Base-by-base conservation (phyloP, 1,284 basidiomycete genomes). In the Somion occarium region DNA sequence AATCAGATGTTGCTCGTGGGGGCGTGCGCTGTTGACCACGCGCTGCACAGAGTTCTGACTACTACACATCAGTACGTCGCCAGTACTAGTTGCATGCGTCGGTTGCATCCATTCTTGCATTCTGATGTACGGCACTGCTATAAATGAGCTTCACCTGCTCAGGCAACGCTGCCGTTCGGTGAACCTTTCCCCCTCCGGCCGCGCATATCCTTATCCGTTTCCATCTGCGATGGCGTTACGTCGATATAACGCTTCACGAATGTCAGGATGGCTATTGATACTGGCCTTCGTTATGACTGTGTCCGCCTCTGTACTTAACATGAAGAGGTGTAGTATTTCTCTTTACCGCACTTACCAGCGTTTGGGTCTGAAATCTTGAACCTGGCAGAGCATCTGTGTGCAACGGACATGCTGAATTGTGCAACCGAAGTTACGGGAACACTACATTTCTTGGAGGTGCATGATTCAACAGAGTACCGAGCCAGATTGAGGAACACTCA, bases 341-440 rank as follows among this genome's bases (percentile, higher is more conserved):
- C n/a, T n/a, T n/a, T n/a, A n/a, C n/a, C n/a, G n/a, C n/a, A n/a
- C 43, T 18, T 5, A 5, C n/a, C n/a, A n/a, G n/a, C 7, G 19
- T 15, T 23, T 27, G 18, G 15, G 12, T 22, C 22, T 3, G 11
- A 26, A 26, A 27, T 46, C 5, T 7, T 15, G 15, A 34, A 15
- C 15, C 15, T 34, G 30, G 20, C 34, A 61, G 59, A 46, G 59
- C 61, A 9, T 57, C 64, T 5, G 63, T 77, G 3, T 82, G 79
- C 62, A 81, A 81, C 57, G 78, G 79, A 1, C 74, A 72, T 43
- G 70, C 77, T 1, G 76, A 80, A 57, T 70, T 86, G 19, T 91
- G 88, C 65, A 59, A 69, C 49, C 72, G 80, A 37, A 68, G 66
- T 22, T 91, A 88, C 65, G 79, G 73, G 5, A 80, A 79, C 54